A percentile compares a stretch with the other conserved stretches of the same genome.
Conservation (phyloP, 495 filamentous ascomycete species). For the Rhypophila decipiens region DNA sequence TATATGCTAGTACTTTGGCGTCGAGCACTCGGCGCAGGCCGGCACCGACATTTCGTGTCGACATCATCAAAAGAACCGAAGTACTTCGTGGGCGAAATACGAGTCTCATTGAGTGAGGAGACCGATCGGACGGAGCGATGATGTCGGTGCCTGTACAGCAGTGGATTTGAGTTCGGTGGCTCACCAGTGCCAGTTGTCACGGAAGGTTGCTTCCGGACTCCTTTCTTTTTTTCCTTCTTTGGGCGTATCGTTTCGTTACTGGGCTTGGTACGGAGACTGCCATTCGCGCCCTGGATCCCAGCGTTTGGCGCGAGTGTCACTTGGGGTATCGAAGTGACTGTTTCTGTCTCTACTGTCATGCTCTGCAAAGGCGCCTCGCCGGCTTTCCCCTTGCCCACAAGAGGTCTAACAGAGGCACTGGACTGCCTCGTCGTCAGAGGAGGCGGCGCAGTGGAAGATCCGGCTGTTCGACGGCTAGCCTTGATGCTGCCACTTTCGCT, state of each 20-base stretch:
- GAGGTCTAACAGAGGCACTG: conserved; percentile 37
- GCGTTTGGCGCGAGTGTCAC: conserved; percentile 67
- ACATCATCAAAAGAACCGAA: conserved; percentile 27
- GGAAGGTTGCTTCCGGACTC: conserved; percentile 64
- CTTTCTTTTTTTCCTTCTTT: conserved; percentile 84
- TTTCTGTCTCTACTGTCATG: conserved; percentile 98
- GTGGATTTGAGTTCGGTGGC: conserved; percentile 29
- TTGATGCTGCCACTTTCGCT: conserved; percentile 52
- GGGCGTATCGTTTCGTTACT: conserved; percentile 92
- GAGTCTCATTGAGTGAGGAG: conserved; percentile 19
- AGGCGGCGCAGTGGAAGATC: conserved; percentile 27
- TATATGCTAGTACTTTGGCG: conserved; percentile 23
- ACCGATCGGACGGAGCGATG: conserved; percentile 32
- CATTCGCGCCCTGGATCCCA: conserved; percentile 56
- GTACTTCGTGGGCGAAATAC: conserved; percentile 25
- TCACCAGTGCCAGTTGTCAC: conserved; percentile 68
- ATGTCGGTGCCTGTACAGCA: conserved; percentile 23
- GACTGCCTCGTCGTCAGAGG: conserved; percentile 38
- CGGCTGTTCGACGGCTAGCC: conserved; percentile 22
- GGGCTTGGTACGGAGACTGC: conserved; percentile 76
- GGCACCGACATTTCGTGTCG: too few species aligned
- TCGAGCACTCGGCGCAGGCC: conserved; percentile 9
- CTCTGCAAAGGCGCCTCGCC: conserved; percentile 73
- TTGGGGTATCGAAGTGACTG: conserved; percentile 85
- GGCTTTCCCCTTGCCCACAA: conserved; percentile 47